These are phyloP conservation scores for Rhododendron ovatum DNA, from an alignment of 148 eudicot species.

Conservation along the genomic window DNA sequence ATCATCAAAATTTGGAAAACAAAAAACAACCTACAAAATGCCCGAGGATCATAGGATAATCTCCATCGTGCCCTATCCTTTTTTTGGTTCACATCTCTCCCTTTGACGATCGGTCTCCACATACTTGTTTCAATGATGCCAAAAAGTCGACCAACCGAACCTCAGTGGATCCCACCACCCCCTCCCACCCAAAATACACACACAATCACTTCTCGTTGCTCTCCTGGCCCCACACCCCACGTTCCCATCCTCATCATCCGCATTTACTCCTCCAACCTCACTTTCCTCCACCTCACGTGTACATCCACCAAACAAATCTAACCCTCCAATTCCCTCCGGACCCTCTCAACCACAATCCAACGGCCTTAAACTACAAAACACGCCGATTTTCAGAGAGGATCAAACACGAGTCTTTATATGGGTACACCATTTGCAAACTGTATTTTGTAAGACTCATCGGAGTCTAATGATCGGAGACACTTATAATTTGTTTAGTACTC, in stretches of 20 bases:
- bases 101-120: background rate
- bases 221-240: slow-evolving; percentile 3
- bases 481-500: too few species aligned
- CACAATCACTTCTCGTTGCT: background rate
- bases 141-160: background rate
- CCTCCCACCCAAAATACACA: background rate
- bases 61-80: background rate
- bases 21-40: background rate
- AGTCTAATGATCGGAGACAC: too few species aligned
- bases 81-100: too few species aligned
- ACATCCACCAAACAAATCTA: background rate
- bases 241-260: slow-evolving; percentile 4
- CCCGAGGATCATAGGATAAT: background rate
- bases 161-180: slow-evolving; percentile 6
- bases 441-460: too few species aligned
- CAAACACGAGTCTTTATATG: background rate
- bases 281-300: background rate
- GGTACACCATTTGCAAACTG: too few species aligned
- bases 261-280: background rate
- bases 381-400: background rate
- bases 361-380: background rate
- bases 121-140: background rate
- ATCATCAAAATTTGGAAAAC: too few species aligned
- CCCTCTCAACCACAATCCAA: background rate
- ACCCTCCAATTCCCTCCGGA: background rate